phyloP scores from a whole-genome alignment of 108 stramenopile species.

The Pseudonitzschia pungens region DNA sequence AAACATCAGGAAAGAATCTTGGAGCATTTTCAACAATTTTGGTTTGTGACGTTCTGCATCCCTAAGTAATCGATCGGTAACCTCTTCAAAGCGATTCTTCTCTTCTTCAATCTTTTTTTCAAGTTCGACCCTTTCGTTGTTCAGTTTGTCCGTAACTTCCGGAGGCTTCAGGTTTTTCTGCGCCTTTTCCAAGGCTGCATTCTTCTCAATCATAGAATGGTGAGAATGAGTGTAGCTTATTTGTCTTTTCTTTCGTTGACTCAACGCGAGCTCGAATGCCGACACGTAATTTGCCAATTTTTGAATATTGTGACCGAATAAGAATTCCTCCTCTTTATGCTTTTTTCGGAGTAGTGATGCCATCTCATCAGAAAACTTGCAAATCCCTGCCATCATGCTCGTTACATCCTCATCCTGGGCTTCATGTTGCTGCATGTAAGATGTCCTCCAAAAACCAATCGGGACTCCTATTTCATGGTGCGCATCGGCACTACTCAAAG shows the following conservation, averaged over 20 bases:
- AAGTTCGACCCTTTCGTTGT: constrained; percentile 35
- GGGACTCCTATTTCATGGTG: constrained; percentile 84
- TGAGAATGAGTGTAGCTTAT: constrained; percentile 59
- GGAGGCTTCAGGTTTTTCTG: constrained; percentile 36
- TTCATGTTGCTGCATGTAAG: not conserved
- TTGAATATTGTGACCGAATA: constrained; percentile 71
- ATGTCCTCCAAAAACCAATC: constrained; percentile 54
- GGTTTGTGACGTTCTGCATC: constrained; percentile 78
- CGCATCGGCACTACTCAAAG: constrained; percentile 54
- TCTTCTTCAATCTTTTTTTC: constrained; percentile 43
- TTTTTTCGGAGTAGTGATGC: constrained; percentile 61
- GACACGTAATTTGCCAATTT: constrained; percentile 71
- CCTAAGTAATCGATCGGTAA: constrained; percentile 65
- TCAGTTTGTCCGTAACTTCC: constrained; percentile 36
- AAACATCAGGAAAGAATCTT: constrained; percentile 56
- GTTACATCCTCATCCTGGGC: not conserved
- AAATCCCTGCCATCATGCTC: constrained; percentile 33
- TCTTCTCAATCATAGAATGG: constrained; percentile 54
- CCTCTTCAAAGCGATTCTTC: constrained; percentile 62
- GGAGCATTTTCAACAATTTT: constrained; percentile 56
- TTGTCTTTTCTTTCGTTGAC: constrained; percentile 69
- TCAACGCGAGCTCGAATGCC: constrained; percentile 77
- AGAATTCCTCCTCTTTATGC: constrained; percentile 66
- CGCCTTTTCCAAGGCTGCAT: constrained; percentile 45
- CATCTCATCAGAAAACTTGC: constrained; percentile 56